Conservation (phyloP, 768 basidiomycete genomes). For the Pleurotus giganteus region DNA sequence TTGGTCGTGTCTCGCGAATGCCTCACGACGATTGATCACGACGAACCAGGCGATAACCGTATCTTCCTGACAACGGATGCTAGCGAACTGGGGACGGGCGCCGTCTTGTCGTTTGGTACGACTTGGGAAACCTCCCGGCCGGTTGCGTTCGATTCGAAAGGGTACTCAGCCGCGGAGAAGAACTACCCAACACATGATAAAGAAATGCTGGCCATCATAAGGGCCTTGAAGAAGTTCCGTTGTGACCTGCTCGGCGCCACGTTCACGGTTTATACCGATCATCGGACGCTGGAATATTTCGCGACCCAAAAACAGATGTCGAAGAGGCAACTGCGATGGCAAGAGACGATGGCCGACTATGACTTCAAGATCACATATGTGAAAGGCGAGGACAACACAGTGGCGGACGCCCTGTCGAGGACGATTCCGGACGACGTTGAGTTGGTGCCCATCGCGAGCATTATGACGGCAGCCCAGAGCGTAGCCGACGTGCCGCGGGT, state of each 20-base stretch:
- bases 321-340: slow-evolving; percentile 13
- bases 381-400: neutral
- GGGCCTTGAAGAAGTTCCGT: no score
- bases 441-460: no score
- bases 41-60: slow-evolving; percentile 22
- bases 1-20: slow-evolving; percentile 23
- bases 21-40: slow-evolving; percentile 30
- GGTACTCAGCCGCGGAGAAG: no score
- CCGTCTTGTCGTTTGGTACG: slow-evolving; percentile 17
- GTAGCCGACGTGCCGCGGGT: no score
- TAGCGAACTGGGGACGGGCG: slow-evolving; percentile 24
- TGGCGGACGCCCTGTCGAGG: neutral
- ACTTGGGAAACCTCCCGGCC: slow-evolving; percentile 24
- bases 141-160: slow-evolving; percentile 24
- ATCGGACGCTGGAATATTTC: slow-evolving; percentile 27
- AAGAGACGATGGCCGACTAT: neutral
- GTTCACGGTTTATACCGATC: slow-evolving; percentile 20
- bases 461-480: no score
- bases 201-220: no score
- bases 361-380: no score
- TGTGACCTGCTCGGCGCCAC: no score
- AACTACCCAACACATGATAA: no score
- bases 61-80: slow-evolving; percentile 32
- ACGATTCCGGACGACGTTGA: slow-evolving; percentile 12
- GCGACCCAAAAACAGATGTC: slow-evolving; percentile 23